Evolutionary conservation across 1,139 yeast species (phyloP), one percentile per base, ranked within the genome.

Genomic region (Candida anutae): DNA sequence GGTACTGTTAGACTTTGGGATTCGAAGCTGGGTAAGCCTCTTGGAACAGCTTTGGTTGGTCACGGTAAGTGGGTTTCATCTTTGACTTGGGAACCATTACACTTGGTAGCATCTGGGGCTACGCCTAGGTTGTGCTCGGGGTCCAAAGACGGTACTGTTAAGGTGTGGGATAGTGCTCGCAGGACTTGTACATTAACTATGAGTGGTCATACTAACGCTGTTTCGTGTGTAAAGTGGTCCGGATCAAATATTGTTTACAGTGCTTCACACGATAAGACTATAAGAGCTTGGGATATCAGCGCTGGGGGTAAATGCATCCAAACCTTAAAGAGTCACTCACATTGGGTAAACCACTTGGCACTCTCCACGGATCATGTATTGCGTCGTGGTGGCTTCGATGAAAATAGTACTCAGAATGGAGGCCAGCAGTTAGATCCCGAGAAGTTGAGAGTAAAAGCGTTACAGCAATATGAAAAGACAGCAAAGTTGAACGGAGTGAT

Each of bases 291-390:
- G 99, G 93, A 84, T 46, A 58, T 65, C 24, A 65, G 78, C 29
- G 79, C 80, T 13, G 69, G 70, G 24, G 96, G 96, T 14, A 76
- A 74, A 43, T 74, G 94, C 42, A 67, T 84, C 24, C 87, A 82
- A 46, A 77, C 84, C 1, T 61, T 90, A 38, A 78, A 77, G 50
- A 74, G 93, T 26, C 99, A 90, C 52, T 97, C 94, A 3, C 98
- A 93, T 55, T 90, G 99, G 97, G 94, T 90, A 28, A 90, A 90
- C 51, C 97, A 90, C 55, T 65, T 90, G 38, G 82, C 96, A 0
- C 62, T 90, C 26, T 83, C 95, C 2, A 88, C 97, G 0, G 99
- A 90, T 48, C 80, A 80, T 46, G 94, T 77, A 1, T 60, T 90
- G 30, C 66, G 97, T 39, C 73, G 79, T 38, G 98, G 96, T 27